Conservation (phyloP, 2,329 filamentous ascomycete species). For the Ophiocordyceps polyrhachis-furcata region DNA sequence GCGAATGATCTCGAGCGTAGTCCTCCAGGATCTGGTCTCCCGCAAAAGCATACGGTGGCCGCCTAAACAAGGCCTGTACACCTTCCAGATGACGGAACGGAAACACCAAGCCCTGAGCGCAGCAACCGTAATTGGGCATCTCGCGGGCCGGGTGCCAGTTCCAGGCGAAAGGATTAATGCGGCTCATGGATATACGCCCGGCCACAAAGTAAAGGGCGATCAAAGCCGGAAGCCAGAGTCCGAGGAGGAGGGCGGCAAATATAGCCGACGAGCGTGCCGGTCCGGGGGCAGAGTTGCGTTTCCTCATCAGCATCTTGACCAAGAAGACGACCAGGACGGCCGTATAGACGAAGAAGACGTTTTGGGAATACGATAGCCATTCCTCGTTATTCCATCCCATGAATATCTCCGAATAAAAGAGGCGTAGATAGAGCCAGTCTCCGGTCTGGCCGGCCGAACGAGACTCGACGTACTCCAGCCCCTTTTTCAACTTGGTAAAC, state of each 20-base stretch:
- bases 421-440: slow-evolving; percentile 18
- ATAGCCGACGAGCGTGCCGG: neutral
- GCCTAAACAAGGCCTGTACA: slow-evolving; percentile 9
- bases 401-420: slow-evolving; percentile 19
- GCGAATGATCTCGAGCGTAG: slow-evolving; percentile 10
- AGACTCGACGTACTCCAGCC: slow-evolving; percentile 11
- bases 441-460: slow-evolving; percentile 2
- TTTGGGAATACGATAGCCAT: slow-evolving; percentile 10
- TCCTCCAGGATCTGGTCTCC: slow-evolving; percentile 18
- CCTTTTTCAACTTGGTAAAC: slow-evolving; percentile 12
- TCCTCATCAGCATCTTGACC: neutral
- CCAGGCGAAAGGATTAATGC: slow-evolving; percentile 7
- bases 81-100: slow-evolving; percentile 12
- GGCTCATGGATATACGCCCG: slow-evolving; percentile 10
- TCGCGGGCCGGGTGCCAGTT: slow-evolving; percentile 8
- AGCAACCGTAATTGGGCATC: slow-evolving; percentile 20
- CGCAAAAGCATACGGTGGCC: slow-evolving; percentile 14
- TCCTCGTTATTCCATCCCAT: slow-evolving; percentile 21
- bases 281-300: neutral
- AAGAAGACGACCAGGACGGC: slow-evolving; percentile 6
- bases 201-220: slow-evolving; percentile 13
- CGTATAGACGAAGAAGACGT: slow-evolving; percentile 10
- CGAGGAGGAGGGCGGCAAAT: slow-evolving; percentile 9
- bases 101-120: slow-evolving; percentile 18
- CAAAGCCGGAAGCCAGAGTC: slow-evolving; percentile 15